Evolutionary conservation across 192 early-diverging fungal species (phyloP).

Genomic region (Pilaira anomala): DNA sequence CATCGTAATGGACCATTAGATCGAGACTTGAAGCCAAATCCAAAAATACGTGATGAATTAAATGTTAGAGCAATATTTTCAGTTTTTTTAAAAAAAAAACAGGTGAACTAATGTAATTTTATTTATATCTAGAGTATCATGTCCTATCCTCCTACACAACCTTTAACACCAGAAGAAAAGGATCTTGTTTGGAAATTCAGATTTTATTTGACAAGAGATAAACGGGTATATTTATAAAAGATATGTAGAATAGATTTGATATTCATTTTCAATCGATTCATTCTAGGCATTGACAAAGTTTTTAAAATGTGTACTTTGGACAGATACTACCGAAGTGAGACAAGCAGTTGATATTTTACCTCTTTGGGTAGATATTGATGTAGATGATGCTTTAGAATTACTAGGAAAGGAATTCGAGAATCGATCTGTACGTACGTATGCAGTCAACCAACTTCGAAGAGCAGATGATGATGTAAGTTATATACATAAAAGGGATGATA

Average conservation of each 20-base stretch:
- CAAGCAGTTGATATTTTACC: slow-evolving; percentile 88
- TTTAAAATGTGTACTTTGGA: slow-evolving; percentile 94
- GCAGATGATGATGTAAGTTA: slow-evolving; percentile 82
- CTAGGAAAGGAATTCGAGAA: slow-evolving; percentile 88
- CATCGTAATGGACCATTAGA: slow-evolving; percentile 90
- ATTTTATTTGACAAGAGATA: slow-evolving; percentile 91
- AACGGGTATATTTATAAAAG: slow-evolving; percentile 52
- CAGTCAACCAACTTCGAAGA: slow-evolving; percentile 82
- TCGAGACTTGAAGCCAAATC: slow-evolving; percentile 94
- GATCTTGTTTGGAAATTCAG: slow-evolving; percentile 98
- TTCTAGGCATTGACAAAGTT: slow-evolving; percentile 93
- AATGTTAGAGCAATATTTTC: slow-evolving; percentile 56
- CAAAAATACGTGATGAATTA: slow-evolving; percentile 93
- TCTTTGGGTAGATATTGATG: slow-evolving; percentile 88
- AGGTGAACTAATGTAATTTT: neutral
- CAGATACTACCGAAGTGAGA: slow-evolving; percentile 82
- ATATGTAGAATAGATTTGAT: neutral
- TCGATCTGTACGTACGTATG: slow-evolving; percentile 77
- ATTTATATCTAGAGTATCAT: slow-evolving; percentile 67
- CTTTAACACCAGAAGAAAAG: slow-evolving; percentile 81
- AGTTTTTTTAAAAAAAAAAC: too few relatives aligned
- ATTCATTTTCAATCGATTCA: neutral
- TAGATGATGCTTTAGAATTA: slow-evolving; percentile 95
- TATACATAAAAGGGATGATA: neutral
- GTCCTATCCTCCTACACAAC: slow-evolving; percentile 87